Evolutionary conservation across 2,329 filamentous ascomycete genomes (phyloP).

Genomic region (Podosphaera leucotricha): DNA sequence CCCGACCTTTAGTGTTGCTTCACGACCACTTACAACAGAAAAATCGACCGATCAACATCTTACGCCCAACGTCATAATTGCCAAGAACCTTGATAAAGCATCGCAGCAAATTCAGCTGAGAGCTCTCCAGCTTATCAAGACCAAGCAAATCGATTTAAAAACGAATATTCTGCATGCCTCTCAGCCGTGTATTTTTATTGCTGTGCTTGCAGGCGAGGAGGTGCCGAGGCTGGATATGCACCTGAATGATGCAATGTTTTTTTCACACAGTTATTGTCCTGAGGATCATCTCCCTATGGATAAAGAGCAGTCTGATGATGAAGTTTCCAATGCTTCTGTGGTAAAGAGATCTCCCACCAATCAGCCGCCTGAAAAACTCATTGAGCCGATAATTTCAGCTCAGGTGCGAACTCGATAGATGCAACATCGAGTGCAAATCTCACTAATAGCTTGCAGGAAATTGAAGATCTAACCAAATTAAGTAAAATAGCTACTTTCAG

Average conservation of each 20-base stretch:
- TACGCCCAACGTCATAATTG: slow-evolving; percentile 46
- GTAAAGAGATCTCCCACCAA: slow-evolving; percentile 11
- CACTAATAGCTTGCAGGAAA: slow-evolving; percentile 7
- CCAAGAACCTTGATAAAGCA: slow-evolving; percentile 53
- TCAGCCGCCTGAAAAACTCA: slow-evolving; percentile 3
- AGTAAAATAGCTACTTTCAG: slow-evolving; percentile 37
- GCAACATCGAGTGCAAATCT: slow-evolving; percentile 4
- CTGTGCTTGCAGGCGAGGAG: slow-evolving; percentile 34
- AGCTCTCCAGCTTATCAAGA: slow-evolving; percentile 52
- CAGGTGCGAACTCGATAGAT: slow-evolving; percentile 5
- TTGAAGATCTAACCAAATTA: slow-evolving; percentile 20
- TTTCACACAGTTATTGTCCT: slow-evolving; percentile 63
- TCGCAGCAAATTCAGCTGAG: slow-evolving; percentile 64
- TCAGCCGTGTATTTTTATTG: slow-evolving; percentile 57
- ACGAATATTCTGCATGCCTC: slow-evolving; percentile 52
- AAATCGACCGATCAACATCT: slow-evolving; percentile 19
- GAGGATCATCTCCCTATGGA: slow-evolving; percentile 48
- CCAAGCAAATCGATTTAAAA: slow-evolving; percentile 52
- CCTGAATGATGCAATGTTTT: slow-evolving; percentile 62
- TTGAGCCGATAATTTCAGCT: slow-evolving; percentile 11
- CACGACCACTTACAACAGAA: slow-evolving; percentile 16
- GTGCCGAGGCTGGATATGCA: slow-evolving; percentile 28
- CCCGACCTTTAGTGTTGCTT: slow-evolving; percentile 11
- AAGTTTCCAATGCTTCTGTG: slow-evolving; percentile 13
- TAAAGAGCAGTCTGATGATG: slow-evolving; percentile 33